phyloP scores from a whole-genome alignment of 768 basidiomycete genomes.

The Lactifluus piperatus region DNA sequence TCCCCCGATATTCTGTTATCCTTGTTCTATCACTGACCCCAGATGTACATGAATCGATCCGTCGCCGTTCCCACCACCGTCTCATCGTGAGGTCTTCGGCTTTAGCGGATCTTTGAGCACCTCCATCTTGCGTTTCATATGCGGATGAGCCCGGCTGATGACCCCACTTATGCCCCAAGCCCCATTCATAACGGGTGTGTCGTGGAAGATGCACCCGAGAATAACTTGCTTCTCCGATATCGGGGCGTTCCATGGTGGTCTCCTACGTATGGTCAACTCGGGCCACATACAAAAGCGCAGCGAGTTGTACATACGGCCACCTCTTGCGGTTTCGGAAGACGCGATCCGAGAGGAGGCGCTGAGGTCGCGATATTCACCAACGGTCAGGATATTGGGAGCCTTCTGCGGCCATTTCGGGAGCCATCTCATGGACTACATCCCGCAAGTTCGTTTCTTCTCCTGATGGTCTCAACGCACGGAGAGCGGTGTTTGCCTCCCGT shows the following conservation, averaged over 20 bases:
- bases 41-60: not conserved
- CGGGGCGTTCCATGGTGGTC: too few relatives aligned
- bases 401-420: not conserved
- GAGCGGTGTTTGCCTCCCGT: not conserved
- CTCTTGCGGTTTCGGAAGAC: not conserved
- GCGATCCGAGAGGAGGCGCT: not conserved
- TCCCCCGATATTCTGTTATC: too few relatives aligned
- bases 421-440: not conserved
- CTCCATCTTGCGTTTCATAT: not conserved
- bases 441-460: not conserved
- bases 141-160: not conserved
- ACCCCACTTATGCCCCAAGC: too few relatives aligned
- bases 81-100: not conserved
- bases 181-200: too few relatives aligned
- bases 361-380: not conserved
- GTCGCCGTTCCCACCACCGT: not conserved
- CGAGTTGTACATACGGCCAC: not conserved
- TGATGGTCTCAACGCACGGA: not conserved
- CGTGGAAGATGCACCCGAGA: too few relatives aligned
- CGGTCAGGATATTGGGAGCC: not conserved
- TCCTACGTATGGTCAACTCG: not conserved
- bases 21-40: too few relatives aligned
- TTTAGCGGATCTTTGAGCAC: too few relatives aligned
- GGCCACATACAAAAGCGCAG: not conserved
- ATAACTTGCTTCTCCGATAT: too few relatives aligned